These are phyloP conservation scores for Fusarium tuaranense DNA, from an alignment of 2,329 filamentous ascomycete species.

Conservation along the genomic window DNA sequence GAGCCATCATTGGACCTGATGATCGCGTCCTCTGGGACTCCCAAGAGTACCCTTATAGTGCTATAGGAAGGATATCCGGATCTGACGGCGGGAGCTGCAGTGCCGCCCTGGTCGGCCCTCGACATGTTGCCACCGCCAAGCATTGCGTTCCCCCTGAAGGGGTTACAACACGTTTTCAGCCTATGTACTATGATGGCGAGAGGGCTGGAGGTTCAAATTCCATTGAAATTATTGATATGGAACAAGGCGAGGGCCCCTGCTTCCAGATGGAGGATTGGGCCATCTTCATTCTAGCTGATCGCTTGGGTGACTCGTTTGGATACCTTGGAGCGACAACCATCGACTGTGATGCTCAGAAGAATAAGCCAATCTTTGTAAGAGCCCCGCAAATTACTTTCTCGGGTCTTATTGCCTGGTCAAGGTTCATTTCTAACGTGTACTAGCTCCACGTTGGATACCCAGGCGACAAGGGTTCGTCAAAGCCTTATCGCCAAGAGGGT, in stretches of 20 bases:
- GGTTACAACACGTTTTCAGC: neutral
- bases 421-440: neutral
- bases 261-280: constrained; percentile 13
- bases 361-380: constrained; percentile 10
- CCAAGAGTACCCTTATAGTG: constrained; percentile 12
- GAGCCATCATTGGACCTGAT: neutral
- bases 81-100: neutral
- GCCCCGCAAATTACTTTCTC: neutral
- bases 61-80: neutral
- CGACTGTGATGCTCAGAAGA: neutral
- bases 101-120: constrained; percentile 13
- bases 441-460: constrained; percentile 20
- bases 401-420: too few relatives aligned
- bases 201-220: neutral
- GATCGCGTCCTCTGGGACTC: neutral
- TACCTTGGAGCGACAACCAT: constrained; percentile 10
- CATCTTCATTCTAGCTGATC: constrained; percentile 11
- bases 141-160: neutral
- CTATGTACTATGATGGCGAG: neutral
- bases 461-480: neutral
- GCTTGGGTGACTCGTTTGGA: constrained; percentile 4
- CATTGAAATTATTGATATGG: neutral
- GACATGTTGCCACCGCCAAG: constrained; percentile 12
- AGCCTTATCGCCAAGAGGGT: constrained; percentile 1
- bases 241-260: neutral